Percentiles rank a stretch among this genome's conserved stretches.
Conservation (phyloP, 108 stramenopile genomes). For the Cyclotella baltica region DNA sequence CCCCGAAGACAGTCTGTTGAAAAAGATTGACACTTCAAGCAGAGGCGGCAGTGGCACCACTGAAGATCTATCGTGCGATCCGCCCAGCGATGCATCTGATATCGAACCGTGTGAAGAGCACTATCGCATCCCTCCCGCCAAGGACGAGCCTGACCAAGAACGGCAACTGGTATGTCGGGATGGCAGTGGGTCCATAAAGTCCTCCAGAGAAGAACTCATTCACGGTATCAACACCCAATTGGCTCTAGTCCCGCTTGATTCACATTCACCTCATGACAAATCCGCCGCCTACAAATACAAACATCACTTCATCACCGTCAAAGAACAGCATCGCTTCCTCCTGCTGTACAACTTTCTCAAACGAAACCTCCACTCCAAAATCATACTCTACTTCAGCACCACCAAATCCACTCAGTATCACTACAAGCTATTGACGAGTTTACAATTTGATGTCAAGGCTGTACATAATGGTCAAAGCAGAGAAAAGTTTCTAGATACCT, state of each 20-base stretch:
- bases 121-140: constrained; percentile 2
- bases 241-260: not conserved
- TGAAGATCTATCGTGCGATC: not conserved
- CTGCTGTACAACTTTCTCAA: constrained; percentile 52
- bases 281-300: constrained; percentile 15
- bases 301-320: constrained; percentile 53
- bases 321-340: constrained; percentile 44
- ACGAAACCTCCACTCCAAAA: constrained; percentile 21
- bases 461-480: constrained; percentile 24
- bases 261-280: not conserved
- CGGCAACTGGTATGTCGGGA: not conserved
- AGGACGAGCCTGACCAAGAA: not conserved
- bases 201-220: not conserved
- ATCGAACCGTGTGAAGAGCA: constrained; percentile 19
- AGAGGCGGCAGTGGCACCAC: not conserved
- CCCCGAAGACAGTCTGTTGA: not conserved
- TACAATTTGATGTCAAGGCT: constrained; percentile 33
- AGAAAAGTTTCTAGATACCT: constrained; percentile 21
- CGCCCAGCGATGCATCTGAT: not conserved
- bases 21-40: not conserved
- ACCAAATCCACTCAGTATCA: constrained; percentile 42
- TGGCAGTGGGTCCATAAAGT: not conserved
- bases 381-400: constrained; percentile 46
- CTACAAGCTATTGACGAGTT: constrained; percentile 16
- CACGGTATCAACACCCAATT: constrained; percentile 3